Conservation (phyloP, 495 filamentous ascomycete genomes). For the Aspergillus biplanus region DNA sequence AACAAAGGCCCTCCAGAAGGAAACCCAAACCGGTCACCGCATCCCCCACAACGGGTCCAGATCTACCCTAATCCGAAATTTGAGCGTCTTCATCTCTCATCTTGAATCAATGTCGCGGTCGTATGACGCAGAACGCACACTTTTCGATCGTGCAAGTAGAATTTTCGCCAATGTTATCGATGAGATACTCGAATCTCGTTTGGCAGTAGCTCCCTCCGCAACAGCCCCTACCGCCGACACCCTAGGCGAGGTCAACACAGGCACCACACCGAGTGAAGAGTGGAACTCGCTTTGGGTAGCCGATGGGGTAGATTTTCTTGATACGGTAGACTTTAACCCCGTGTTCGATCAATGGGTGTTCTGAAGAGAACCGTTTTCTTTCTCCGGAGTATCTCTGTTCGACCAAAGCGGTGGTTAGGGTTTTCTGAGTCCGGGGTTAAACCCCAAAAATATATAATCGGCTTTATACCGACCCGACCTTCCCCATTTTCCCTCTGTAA, state of each 20-base stretch:
- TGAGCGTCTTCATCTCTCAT: conserved; percentile 57
- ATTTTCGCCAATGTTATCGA: conserved; percentile 37
- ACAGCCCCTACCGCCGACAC: background rate
- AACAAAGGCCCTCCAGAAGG: conserved; percentile 47
- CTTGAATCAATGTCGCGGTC: conserved; percentile 32
- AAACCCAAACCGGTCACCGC: conserved; percentile 44
- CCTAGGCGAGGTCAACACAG: background rate
- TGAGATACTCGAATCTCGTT: conserved; percentile 37
- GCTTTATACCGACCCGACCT: too few species aligned
- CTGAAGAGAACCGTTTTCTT: conserved; percentile 9
- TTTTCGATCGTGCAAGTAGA: conserved; percentile 35
- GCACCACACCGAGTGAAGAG: background rate
- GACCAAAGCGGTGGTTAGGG: too few species aligned
- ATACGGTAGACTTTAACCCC: conserved; percentile 32
- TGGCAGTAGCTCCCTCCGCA: background rate
- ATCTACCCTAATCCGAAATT: conserved; percentile 60
- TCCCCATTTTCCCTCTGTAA: too few species aligned
- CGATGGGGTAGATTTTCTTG: conserved; percentile 31
- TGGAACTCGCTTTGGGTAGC: conserved; percentile 26
- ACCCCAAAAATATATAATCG: too few species aligned
- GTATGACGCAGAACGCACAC: conserved; percentile 27
- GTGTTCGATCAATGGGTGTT: conserved; percentile 38
- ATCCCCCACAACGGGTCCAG: conserved; percentile 47
- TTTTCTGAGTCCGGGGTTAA: too few species aligned
- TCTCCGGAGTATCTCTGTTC: background rate